Base-by-base conservation (phyloP, 2,329 filamentous ascomycete species). In the Fusarium sp. region DNA sequence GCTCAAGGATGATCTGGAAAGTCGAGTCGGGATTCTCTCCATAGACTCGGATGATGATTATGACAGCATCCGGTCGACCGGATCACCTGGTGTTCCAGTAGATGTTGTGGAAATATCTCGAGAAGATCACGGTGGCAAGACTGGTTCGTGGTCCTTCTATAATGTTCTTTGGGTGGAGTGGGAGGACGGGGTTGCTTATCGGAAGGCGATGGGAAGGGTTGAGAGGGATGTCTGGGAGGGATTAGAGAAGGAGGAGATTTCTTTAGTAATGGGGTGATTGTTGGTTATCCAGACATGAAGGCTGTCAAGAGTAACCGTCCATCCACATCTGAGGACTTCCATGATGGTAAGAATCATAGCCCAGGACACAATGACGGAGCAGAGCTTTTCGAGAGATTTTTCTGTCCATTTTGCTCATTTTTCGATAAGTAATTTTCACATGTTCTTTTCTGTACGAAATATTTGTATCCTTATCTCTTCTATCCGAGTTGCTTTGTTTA, bases 91-190 rank as follows among this genome's bases (percentile, higher is more conserved):
- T 2, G 18, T 65, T 13, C 5, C 23, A 2, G 38, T 54, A 7
- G 58, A 62, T 4, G 36, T 62, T 16, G 58, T 65, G 1, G 36
- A 14, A 29, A 31, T 65, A 3, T 65, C 62, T 6, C 58, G 53
- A 6, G 62, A 58, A 4, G 23, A 62, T 3, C 8, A 54, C 5
- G 20, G 25, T 14, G 29, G 25, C 11, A 46, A 27, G 6, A 20
- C 31, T 18, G 57, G 55, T 7, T 46, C 51, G 4, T 61, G 51
- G 57, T 57, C 49, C 4, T 57, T 64, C 23, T 46, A 20, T 6
- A 64, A 61, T 46, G 62, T 64, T 29, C 58, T 64, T 23, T 64
- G 62, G 62, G 62, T 64, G 11, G 23, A 31, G 16, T 61, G 62
- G 62, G 58, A 61, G 5, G 57, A 53, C 3, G 57, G 51, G 2